Conservation (phyloP, 1,284 basidiomycete genomes). For the Austropuccinia psidii region DNA sequence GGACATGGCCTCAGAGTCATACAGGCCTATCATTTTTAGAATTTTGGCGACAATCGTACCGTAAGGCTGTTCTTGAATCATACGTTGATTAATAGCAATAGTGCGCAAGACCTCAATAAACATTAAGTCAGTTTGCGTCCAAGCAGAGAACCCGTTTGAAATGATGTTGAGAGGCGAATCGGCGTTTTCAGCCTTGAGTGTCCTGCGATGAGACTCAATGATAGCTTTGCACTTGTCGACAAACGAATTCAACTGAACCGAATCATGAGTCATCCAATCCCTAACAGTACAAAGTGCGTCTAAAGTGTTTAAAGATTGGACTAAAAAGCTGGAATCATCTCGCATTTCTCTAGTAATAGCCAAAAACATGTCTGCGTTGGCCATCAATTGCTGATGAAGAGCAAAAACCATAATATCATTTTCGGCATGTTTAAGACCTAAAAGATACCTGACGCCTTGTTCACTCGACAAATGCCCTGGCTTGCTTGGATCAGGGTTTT, state of each 20-base stretch:
- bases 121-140: slow-evolving; percentile 26
- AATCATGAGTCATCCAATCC: slow-evolving; percentile 52
- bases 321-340: slow-evolving; percentile 57
- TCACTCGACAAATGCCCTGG: slow-evolving; percentile 41
- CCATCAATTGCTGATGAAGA: slow-evolving; percentile 67
- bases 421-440: slow-evolving; percentile 40
- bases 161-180: neutral
- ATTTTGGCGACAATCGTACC: slow-evolving; percentile 29
- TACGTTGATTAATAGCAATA: slow-evolving; percentile 32
- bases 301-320: slow-evolving; percentile 62
- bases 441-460: slow-evolving; percentile 6
- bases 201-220: slow-evolving; percentile 13
- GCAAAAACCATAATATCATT: slow-evolving; percentile 54
- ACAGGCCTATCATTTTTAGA: slow-evolving; percentile 31
- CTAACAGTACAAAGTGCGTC: slow-evolving; percentile 56
- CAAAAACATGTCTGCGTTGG: slow-evolving; percentile 58
- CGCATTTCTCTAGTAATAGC: slow-evolving; percentile 58
- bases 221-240: slow-evolving; percentile 35
- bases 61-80: slow-evolving; percentile 37
- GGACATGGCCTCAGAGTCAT: slow-evolving; percentile 29
- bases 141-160: slow-evolving; percentile 28
- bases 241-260: slow-evolving; percentile 34
- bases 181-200: neutral
- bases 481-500: slow-evolving; percentile 39
- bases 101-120: slow-evolving; percentile 35